phyloP scores from a whole-genome alignment of 352 stramenopile species.

The Phytophthora crassamura region DNA sequence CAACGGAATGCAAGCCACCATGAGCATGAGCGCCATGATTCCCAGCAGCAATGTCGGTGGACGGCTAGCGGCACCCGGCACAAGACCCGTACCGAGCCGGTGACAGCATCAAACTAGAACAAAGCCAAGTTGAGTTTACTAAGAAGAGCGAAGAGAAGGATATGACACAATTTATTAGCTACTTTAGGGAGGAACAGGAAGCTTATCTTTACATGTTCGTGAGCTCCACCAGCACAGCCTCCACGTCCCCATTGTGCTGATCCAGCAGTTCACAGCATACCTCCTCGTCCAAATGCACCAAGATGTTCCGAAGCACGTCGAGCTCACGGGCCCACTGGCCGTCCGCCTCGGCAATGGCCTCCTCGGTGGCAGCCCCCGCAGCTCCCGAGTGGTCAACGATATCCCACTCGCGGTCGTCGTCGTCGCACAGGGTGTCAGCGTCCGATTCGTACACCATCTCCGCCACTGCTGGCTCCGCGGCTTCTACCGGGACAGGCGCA shows the following conservation, averaged over 20 bases:
- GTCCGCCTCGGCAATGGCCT: constrained; percentile 42
- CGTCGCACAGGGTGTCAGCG: constrained; percentile 68
- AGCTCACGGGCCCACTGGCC: constrained; percentile 53
- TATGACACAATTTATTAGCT: constrained; percentile 35
- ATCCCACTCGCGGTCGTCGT: constrained; percentile 61
- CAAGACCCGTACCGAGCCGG: constrained; percentile 29
- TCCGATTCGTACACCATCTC: constrained; percentile 59
- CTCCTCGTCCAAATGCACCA: constrained; percentile 56
- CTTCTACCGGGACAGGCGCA: constrained; percentile 17
- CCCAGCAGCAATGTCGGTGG: constrained; percentile 21
- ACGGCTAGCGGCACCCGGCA: constrained; percentile 9
- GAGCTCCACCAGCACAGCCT: constrained; percentile 65
- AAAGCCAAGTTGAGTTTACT: not conserved
- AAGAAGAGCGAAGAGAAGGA: not conserved
- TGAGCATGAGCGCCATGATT: constrained; percentile 49
- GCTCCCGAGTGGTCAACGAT: constrained; percentile 36
- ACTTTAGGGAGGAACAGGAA: constrained; percentile 11
- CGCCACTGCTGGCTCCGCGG: constrained; percentile 9
- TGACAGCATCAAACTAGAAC: constrained; percentile 8
- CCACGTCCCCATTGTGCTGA: constrained; percentile 63
- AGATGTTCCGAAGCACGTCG: constrained; percentile 52
- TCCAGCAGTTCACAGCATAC: constrained; percentile 56
- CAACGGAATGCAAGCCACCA: constrained; percentile 40
- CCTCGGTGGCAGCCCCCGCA: constrained; percentile 20
- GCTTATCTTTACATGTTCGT: constrained; percentile 58